A percentile compares a stretch with the other conserved stretches of the same genome.
phyloP scores from a whole-genome alignment of 106 monocot genomes.

The Platanthera guangdongensis region DNA sequence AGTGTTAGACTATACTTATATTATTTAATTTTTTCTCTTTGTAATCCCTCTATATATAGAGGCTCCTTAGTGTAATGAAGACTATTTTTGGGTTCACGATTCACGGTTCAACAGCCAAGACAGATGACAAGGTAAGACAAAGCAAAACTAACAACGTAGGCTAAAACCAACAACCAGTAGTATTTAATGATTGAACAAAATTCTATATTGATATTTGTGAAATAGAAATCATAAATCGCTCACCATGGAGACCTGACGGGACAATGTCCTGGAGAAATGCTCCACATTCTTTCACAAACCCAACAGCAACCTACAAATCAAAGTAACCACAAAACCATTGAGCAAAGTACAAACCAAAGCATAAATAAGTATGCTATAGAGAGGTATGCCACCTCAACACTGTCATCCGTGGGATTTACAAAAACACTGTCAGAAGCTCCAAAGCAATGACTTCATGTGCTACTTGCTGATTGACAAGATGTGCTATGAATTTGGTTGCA shows the following conservation, averaged over 20 bases:
- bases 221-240: constrained; percentile 3
- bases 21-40: too few species aligned
- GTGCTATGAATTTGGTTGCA: constrained; percentile 90
- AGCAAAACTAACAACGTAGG: not conserved
- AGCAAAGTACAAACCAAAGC: not conserved
- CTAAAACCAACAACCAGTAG: not conserved
- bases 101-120: too few species aligned
- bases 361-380: not conserved
- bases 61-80: too few species aligned
- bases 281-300: constrained; percentile 92
- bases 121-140: too few species aligned
- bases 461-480: constrained; percentile 92
- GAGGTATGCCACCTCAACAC: constrained; percentile 64
- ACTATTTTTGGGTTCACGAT: too few species aligned
- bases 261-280: constrained; percentile 87
- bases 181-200: not conserved
- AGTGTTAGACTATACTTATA: too few species aligned
- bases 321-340: not conserved
- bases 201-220: not conserved
- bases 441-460: constrained; percentile 85
- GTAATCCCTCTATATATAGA: too few species aligned
- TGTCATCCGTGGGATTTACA: constrained; percentile 91
- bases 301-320: constrained; percentile 72
- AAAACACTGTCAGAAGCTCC: constrained; percentile 75
- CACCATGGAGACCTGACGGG: constrained; percentile 83